Evolutionary conservation across 2,329 filamentous ascomycete species (phyloP).

Genomic region (Lachnellula occidentalis): DNA sequence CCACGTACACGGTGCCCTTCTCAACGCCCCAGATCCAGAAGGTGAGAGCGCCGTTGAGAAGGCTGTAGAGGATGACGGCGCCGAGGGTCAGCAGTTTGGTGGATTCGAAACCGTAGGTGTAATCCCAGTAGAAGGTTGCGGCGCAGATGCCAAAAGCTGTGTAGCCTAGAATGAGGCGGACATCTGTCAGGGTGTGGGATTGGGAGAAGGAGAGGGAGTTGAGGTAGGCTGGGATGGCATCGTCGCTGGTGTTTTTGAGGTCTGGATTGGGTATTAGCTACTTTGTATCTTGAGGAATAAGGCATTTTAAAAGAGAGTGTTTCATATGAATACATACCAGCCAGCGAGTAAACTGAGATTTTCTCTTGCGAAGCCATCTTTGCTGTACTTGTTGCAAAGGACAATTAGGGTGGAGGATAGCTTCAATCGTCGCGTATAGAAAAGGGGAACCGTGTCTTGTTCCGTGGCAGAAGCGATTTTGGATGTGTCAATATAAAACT

Average conservation of each 20-base stretch:
- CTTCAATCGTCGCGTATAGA: constrained; percentile 7
- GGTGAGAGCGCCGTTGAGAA: constrained; percentile 72
- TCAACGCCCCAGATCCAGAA: constrained; percentile 84
- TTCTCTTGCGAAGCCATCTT: constrained; percentile 28
- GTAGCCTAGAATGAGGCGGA: constrained; percentile 81
- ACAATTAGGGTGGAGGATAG: neutral
- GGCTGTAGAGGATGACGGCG: constrained; percentile 73
- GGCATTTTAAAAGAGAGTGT: neutral
- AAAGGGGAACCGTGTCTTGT: constrained; percentile 31
- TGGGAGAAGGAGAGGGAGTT: constrained; percentile 81
- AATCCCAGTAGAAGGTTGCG: constrained; percentile 86
- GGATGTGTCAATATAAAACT: constrained; percentile 22
- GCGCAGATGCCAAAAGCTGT: constrained; percentile 72
- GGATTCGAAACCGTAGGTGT: constrained; percentile 79
- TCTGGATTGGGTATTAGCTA: constrained; percentile 47
- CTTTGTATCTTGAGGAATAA: neutral
- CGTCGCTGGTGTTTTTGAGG: constrained; percentile 94
- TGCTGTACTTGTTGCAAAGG: constrained; percentile 2
- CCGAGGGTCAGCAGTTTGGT: constrained; percentile 77
- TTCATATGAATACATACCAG: constrained; percentile 20
- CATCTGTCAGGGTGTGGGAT: constrained; percentile 73
- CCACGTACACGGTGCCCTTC: constrained; percentile 75
- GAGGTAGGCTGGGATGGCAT: constrained; percentile 89
- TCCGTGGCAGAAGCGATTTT: constrained; percentile 14
- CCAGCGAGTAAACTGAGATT: constrained; percentile 29